Percentiles rank a stretch among this genome's conserved stretches.
These are phyloP conservation scores for Monosporozyma solicola DNA, from an alignment of 805 yeast species.

Conservation along the genomic window DNA sequence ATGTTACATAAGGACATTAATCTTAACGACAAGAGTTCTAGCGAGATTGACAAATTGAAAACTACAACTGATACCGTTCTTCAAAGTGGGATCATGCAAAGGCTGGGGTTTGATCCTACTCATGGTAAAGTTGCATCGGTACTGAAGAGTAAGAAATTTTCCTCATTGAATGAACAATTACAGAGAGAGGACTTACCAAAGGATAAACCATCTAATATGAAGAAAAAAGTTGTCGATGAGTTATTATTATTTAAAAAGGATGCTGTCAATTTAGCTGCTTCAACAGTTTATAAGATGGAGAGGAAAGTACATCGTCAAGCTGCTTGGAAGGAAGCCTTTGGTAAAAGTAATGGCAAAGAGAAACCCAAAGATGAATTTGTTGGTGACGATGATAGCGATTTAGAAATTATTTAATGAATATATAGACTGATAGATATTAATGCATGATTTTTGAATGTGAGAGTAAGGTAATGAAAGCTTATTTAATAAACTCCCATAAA, in stretches of 20 bases:
- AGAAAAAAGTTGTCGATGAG: constrained; percentile 19
- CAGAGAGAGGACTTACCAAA: neutral
- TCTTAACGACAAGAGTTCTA: constrained; percentile 12
- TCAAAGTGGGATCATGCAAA: constrained; percentile 32
- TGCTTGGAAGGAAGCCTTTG: constrained; percentile 25
- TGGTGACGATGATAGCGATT: constrained; percentile 24
- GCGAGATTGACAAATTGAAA: constrained; percentile 19
- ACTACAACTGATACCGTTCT: constrained; percentile 31
- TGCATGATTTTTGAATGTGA: neutral
- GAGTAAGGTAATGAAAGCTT: neutral
- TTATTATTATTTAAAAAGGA: constrained; percentile 29
- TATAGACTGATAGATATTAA: neutral
- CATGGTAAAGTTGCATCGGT: constrained; percentile 19
- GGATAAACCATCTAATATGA: constrained; percentile 7
- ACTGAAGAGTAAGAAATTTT: constrained; percentile 5
- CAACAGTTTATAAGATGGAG: constrained; percentile 24
- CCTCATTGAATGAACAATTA: neutral
- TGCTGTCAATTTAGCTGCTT: constrained; percentile 28
- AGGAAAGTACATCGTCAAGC: constrained; percentile 23
- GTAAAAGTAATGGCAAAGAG: constrained; percentile 6
- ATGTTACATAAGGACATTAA: constrained; percentile 11
- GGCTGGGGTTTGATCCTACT: constrained; percentile 49
- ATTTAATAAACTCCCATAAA: constrained; percentile 6
- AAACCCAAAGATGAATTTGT: constrained; percentile 1
- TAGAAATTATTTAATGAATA: constrained; percentile 23